Evolutionary conservation across 208 protist genomes (phyloP), one percentile per base, ranked within the genome.

Genomic region (Trypanosoma conorhini): DNA sequence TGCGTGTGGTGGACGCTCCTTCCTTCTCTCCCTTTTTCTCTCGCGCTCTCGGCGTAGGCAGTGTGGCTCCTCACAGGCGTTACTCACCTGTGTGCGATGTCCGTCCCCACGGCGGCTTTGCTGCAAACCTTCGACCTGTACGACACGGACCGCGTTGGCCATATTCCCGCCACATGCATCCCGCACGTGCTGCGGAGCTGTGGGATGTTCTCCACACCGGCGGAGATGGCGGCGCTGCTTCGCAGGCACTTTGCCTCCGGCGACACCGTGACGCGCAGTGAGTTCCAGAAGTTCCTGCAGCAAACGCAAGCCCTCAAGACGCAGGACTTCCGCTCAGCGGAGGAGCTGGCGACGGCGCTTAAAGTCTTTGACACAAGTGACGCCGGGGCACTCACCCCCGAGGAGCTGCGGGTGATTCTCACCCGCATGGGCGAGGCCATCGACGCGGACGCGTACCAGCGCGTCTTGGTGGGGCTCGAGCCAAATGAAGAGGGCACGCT

Each of bases 341-440:
- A 46, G 19, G 69, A 74, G 26, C 48, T 67, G 26, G 54, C 56
- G 33, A 17, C 46, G 24, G 59, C 59, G 19, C 30, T 74, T 65
- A 46, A 59, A 0, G 69, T 33, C 5, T 74, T 74, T 67, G 40
- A 65, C 44, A 21, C 44, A 31, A 55, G 46, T 33, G 62, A 76
- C 0, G 21, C 13, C 1, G 51, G 52, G 22, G 21, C 8, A 21
- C 33, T 74, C 13, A 59, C 69, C 19, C 10, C 44, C 1, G 46
- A 62, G 5, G 69, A 74, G 40, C n/a, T 67, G 21, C 21, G 31
- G 2, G 46, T n/a, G 13, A 59, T 67, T 55, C 56, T 74, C 19
- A 74, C 69, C 21, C 58, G 55, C 24, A 74, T 74, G 69, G 59
- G 52, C 40, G 69, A 74, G 17, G 17, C 9, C 7, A 68, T 74